Base-by-base conservation (phyloP, 1,284 basidiomycete species). In the Ustilago lituana region DNA sequence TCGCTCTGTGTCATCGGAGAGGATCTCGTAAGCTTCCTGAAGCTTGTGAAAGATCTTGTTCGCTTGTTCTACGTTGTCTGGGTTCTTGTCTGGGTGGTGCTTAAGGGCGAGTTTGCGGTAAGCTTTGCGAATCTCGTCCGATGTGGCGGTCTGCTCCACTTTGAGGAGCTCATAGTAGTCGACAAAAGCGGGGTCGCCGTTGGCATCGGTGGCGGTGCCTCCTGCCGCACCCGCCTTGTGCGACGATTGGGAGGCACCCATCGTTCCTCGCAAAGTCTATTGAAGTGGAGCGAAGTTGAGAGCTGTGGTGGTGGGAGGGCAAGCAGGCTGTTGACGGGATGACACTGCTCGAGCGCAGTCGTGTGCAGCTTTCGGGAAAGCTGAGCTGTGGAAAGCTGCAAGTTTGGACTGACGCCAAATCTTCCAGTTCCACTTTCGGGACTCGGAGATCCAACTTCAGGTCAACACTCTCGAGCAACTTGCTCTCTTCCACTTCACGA, bases 1-100 rank as follows among this genome's bases (percentile, higher is more conserved):
- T 65, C 95, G 86, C 86, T 98, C 94, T 31, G 65, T 69, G 40
- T 76, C 78, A 32, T 81, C 79, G 1, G 65, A 74, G 2, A 80
- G 76, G 15, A 80, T 94, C 86, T 98, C 95, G 79, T 97, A 98
- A 0, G 95, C 95, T 74, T 94, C 92, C 77, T 97, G 94, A 14
- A 98, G 84, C 40, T 88, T 85, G 11, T 93, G 90, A 82, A 99
- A 99, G 20, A 90, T 87, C 75, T 90, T 86, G 0, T 94, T 98
- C 0, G 96, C 90, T 38, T 88, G 91, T 73, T 96, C 92, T 4
- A 91, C 83, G 76, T 94, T 77, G 51, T 83, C 75, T 3, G 82
- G 83, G 53, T 84, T 84, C 77, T 84, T 84, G 73, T 84, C 84
- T 0, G 84, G 84, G 47, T 84, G 84, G 35, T 83, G 74, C 27